Evolutionary conservation across 495 filamentous ascomycete genomes (phyloP), one percentile per base, ranked within the genome.

Genomic region (Stereocaulon alpinum): DNA sequence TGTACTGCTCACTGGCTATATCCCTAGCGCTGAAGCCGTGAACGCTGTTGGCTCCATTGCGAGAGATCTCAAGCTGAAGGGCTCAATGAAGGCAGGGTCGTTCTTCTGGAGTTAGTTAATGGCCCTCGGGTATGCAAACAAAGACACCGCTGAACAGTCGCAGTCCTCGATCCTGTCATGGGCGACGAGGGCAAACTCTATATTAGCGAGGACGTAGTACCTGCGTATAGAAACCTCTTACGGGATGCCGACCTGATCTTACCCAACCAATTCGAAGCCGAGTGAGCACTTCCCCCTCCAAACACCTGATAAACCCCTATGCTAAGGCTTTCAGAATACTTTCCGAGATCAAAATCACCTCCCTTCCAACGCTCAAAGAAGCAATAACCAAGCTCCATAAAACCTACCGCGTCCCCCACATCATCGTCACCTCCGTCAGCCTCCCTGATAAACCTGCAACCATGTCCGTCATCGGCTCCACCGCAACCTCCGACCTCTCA

Each of bases 191-290:
- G 89, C 40, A 82, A 80, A 41, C 75, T 97, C 22, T 98, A 98
- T 70, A 90, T 98, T 49, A 86, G 82, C 24, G 83, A 90, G 60
- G 88, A 93, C 59, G 89, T 93, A 3, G 86, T 96, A 37, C 90
- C 91, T 0, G 88, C 86, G n/a, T 98, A 96, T 70, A 90, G 87
- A 70, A 78, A 76, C 15, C 74, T 94, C 50, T 74, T 96, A 43
- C 72, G 73, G 22, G 79, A 91, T 64, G 94, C 93, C 5, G 94
- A 98, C 68, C 70, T 98, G 61, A 94, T 97, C 54, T 71, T 96
- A 22, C 93, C 93, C 17, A 98, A 98, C 71, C 92, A 96, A 68
- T 98, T 95, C 68, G 93, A 98, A 75, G 88, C 89, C 27, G 93
- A 97, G 91, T 95, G 76, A 63, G 82, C 42, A 32, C 30, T 50